These are phyloP conservation scores for Pluteus cervinus DNA, from an alignment of 768 basidiomycete genomes.

Conservation along the genomic window DNA sequence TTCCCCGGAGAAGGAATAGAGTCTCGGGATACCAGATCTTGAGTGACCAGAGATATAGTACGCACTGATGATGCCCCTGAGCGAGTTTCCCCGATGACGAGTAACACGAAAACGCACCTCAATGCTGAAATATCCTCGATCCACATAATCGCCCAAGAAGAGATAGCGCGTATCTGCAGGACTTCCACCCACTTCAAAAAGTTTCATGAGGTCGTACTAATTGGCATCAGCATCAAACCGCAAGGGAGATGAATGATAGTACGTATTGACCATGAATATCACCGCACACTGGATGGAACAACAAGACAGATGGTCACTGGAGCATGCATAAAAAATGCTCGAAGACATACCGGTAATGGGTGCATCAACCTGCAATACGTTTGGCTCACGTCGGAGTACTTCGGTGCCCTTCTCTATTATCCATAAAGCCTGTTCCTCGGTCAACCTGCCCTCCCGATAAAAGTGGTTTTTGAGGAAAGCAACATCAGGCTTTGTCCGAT, in stretches of 20 bases:
- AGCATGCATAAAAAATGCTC: no score
- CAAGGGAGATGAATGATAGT: constrained; percentile 11
- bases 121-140: constrained; percentile 90
- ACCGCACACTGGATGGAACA: constrained; percentile 91
- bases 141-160: constrained; percentile 91
- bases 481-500: constrained; percentile 88
- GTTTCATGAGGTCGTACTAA: constrained; percentile 91
- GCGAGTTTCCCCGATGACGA: neutral
- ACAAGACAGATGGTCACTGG: no score
- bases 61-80: constrained; percentile 58
- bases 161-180: constrained; percentile 92
- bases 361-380: constrained; percentile 91
- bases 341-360: constrained; percentile 82
- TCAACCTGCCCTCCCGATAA: constrained; percentile 90
- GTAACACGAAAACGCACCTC: constrained; percentile 45
- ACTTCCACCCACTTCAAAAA: constrained; percentile 91
- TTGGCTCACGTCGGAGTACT: constrained; percentile 77
- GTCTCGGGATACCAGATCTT: constrained; percentile 99
- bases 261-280: constrained; percentile 99
- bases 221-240: constrained; percentile 6
- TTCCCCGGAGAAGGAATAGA: constrained; percentile 92
- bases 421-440: constrained; percentile 92
- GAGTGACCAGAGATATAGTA: constrained; percentile 94
- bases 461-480: constrained; percentile 99
- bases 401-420: constrained; percentile 88